Evolutionary conservation across 2,329 filamentous ascomycete genomes (phyloP).

Genomic region (Rachicladosporium sp.): DNA sequence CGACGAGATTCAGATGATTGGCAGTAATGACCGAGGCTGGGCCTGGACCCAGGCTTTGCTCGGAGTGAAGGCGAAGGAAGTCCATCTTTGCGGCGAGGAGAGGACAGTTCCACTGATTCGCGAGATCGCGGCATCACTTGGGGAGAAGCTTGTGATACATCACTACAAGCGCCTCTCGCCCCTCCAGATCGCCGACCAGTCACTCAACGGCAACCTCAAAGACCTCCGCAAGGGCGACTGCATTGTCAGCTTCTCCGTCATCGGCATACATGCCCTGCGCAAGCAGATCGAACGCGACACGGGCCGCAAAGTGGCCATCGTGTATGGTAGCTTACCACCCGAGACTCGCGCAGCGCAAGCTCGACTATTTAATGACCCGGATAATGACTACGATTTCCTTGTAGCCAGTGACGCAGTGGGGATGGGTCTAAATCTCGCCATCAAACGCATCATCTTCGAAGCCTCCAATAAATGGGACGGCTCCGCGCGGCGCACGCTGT

Average conservation of each 20-base stretch:
- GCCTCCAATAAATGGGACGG: constrained; percentile 62
- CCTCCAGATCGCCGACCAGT: constrained; percentile 51
- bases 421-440: constrained; percentile 86
- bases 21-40: constrained; percentile 66
- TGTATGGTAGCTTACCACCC: constrained; percentile 83
- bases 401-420: constrained; percentile 93
- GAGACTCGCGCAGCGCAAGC: constrained; percentile 90
- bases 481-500: constrained; percentile 42
- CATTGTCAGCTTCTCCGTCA: constrained; percentile 72
- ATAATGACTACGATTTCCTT: constrained; percentile 91
- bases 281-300: constrained; percentile 63
- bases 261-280: constrained; percentile 72
- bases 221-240: constrained; percentile 80
- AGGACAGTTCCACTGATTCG: constrained; percentile 68
- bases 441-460: constrained; percentile 85
- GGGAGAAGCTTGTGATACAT: constrained; percentile 73
- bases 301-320: constrained; percentile 71
- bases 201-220: constrained; percentile 51
- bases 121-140: constrained; percentile 62
- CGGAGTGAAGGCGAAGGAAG: constrained; percentile 72
- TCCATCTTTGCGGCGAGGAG: constrained; percentile 88
- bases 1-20: constrained; percentile 98
- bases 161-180: constrained; percentile 74
- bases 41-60: constrained; percentile 89
- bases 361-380: constrained; percentile 80